phyloP scores from a whole-genome alignment of 2,329 filamentous ascomycete genomes.

The Alternaria tenuissima region DNA sequence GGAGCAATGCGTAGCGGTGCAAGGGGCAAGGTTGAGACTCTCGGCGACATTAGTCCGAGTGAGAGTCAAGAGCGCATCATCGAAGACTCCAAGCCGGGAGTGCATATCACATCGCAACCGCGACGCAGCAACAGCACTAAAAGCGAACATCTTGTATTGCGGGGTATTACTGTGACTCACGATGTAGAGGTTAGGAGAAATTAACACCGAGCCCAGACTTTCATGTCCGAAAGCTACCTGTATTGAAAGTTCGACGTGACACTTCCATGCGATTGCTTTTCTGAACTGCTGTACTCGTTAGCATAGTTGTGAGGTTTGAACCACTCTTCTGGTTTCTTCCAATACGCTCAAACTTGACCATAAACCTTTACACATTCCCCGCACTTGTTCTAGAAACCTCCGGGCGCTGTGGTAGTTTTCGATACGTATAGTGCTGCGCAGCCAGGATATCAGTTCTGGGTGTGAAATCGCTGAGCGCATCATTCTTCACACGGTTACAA shows the following conservation, averaged over 20 bases:
- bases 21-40: slow-evolving; percentile 9
- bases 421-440: background rate
- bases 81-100: slow-evolving; percentile 1
- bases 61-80: slow-evolving; percentile 27
- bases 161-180: slow-evolving; percentile 18
- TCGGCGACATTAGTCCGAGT: slow-evolving; percentile 18
- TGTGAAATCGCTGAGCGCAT: background rate
- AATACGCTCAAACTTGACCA: no score
- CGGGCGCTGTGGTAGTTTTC: background rate
- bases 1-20: slow-evolving; percentile 5
- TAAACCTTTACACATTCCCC: no score
- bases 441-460: background rate
- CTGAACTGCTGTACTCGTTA: no score
- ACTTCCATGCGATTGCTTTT: no score
- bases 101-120: slow-evolving; percentile 6
- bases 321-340: no score
- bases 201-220: background rate
- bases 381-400: background rate
- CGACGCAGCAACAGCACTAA: slow-evolving; percentile 6
- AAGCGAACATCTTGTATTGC: slow-evolving; percentile 10
- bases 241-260: no score
- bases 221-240: no score
- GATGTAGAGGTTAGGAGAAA: slow-evolving; percentile 18
- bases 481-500: no score
- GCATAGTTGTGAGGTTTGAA: no score